Conservation (phyloP, 768 basidiomycete genomes). For the Lentinula sp. region DNA sequence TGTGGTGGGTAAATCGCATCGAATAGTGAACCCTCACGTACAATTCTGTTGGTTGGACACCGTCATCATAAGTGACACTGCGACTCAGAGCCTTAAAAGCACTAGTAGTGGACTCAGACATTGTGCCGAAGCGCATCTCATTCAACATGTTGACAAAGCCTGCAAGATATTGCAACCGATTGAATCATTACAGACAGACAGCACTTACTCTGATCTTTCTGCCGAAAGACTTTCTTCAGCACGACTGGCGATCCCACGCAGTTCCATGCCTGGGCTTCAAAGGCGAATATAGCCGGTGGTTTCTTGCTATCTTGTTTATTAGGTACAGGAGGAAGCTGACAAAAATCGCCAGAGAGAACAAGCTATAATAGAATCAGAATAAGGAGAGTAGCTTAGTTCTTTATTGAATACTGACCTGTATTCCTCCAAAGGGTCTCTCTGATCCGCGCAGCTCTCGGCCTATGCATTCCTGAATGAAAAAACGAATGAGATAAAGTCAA, state of each 20-base stretch:
- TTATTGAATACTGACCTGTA: slow-evolving; percentile 47
- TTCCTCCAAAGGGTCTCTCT: slow-evolving; percentile 71
- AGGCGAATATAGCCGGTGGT: slow-evolving; percentile 59
- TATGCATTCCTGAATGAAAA: slow-evolving; percentile 49
- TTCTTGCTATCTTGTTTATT: slow-evolving; percentile 40
- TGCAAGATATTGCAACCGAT: slow-evolving; percentile 11
- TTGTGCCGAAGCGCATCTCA: slow-evolving; percentile 72
- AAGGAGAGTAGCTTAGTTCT: not conserved
- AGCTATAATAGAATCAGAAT: slow-evolving; percentile 39
- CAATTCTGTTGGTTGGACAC: slow-evolving; percentile 80
- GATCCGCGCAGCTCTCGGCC: slow-evolving; percentile 51
- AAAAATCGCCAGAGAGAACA: slow-evolving; percentile 85
- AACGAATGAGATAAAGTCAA: slow-evolving; percentile 13
- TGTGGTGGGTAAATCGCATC: not conserved
- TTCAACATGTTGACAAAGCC: slow-evolving; percentile 85
- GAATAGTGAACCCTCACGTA: slow-evolving; percentile 22
- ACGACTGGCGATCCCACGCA: slow-evolving; percentile 49
- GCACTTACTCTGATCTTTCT: slow-evolving; percentile 69
- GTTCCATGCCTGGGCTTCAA: slow-evolving; percentile 75
- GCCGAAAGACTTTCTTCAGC: slow-evolving; percentile 77
- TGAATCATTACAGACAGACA: not conserved
- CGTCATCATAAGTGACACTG: slow-evolving; percentile 56
- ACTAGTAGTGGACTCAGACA: slow-evolving; percentile 34
- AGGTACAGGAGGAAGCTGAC: slow-evolving; percentile 81
- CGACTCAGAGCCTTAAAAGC: slow-evolving; percentile 56